Percentiles rank a stretch among this genome's conserved stretches.
Conservation (phyloP, 768 basidiomycete species). For the Mycena maculata region DNA sequence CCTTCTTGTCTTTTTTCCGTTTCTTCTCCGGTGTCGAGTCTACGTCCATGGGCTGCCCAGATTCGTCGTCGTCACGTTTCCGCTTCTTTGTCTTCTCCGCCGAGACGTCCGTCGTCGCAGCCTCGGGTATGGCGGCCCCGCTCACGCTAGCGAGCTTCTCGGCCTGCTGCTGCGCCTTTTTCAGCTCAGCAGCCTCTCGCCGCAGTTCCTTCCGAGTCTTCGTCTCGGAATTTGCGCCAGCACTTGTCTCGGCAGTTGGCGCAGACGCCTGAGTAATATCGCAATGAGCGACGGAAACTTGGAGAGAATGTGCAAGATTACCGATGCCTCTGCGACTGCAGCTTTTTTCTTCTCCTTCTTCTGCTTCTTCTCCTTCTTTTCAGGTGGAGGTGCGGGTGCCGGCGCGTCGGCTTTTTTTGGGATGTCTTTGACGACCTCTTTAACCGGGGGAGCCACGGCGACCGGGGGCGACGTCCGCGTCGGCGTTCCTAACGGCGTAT, state of each 20-base stretch:
- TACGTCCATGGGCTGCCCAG: constrained; percentile 3
- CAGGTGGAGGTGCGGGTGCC: constrained; percentile 24
- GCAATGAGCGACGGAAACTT: background rate
- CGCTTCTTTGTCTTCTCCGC: constrained; percentile 47
- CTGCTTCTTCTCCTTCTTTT: constrained; percentile 44
- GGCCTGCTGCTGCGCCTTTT: constrained; percentile 26
- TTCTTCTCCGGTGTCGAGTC: constrained; percentile 37
- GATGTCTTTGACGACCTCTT: constrained; percentile 19
- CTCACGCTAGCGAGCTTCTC: constrained; percentile 1
- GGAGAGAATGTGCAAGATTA: background rate
- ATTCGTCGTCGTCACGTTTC: constrained; percentile 38
- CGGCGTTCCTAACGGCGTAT: constrained; percentile 76
- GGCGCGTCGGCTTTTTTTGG: constrained; percentile 24
- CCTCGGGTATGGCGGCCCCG: constrained; percentile 23
- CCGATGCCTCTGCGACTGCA: background rate
- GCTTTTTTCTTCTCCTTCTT: constrained; percentile 40
- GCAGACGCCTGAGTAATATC: constrained; percentile 2
- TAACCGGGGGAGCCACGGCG: constrained; percentile 27
- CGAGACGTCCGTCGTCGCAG: constrained; percentile 17
- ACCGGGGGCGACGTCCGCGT: constrained; percentile 50
- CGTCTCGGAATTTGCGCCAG: background rate
- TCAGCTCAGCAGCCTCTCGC: constrained; percentile 32
- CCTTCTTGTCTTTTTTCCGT: constrained; percentile 46
- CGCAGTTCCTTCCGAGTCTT: constrained; percentile 32
- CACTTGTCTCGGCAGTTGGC: background rate